Evolutionary conservation across 23 red algal species (phyloP).

Genomic region (Gracilaria domingensis): DNA sequence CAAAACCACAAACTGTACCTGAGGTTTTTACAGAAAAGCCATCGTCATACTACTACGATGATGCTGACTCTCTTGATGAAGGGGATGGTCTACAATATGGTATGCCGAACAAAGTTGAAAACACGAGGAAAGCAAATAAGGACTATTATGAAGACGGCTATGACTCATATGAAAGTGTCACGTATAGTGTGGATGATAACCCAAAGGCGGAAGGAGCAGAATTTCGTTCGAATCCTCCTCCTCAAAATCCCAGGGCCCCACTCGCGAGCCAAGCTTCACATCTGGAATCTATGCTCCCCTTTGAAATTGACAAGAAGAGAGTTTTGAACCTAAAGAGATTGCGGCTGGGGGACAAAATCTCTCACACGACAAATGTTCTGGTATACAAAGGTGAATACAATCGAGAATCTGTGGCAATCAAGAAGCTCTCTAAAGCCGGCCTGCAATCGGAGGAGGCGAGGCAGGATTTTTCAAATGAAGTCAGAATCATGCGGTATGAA

Average conservation of each 20-base stretch:
- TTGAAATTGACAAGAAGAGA: neutral
- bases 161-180: slow-evolving; percentile 68
- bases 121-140: neutral
- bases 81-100: slow-evolving; percentile 10
- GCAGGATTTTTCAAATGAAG: slow-evolving; percentile 88
- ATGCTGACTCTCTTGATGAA: slow-evolving; percentile 62
- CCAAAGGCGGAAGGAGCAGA: neutral
- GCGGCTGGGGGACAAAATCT: slow-evolving; percentile 66
- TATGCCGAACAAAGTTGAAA: neutral
- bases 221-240: neutral
- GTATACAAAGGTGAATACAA: slow-evolving; percentile 81
- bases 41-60: slow-evolving; percentile 36
- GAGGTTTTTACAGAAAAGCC: neutral
- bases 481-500: slow-evolving; percentile 71
- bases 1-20: neutral
- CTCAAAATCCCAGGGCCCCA: neutral
- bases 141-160: slow-evolving; percentile 48
- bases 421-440: slow-evolving; percentile 53
- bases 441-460: slow-evolving; percentile 36
- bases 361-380: slow-evolving; percentile 29
- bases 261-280: neutral
- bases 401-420: slow-evolving; percentile 73
- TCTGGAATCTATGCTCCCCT: neutral
- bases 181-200: slow-evolving; percentile 48
- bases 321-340: slow-evolving; percentile 56